Evolutionary conservation across 306 rosid species (phyloP), one percentile per base, ranked within the genome.

Genomic region (Trifolium dubium): DNA sequence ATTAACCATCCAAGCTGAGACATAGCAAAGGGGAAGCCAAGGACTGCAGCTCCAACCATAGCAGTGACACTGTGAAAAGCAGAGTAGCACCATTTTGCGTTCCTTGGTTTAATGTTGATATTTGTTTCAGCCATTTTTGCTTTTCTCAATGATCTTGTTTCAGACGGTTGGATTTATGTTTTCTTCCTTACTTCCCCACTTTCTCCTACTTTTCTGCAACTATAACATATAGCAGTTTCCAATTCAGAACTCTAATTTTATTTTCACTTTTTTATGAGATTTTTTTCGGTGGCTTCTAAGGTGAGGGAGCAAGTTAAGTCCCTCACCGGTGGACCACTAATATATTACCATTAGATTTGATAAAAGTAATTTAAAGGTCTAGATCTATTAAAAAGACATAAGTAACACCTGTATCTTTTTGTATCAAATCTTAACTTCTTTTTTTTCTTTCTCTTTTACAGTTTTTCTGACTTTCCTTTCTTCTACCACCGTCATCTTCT

Each of bases 1-100:
- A 14, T 1, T 60, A 31, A 87, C 97, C 93, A 92, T 72, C 96
- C 96, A 4, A 89, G 90, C 12, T 84, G 67, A 1, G 96, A 79
- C 93, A 92, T 85, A 31, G 97, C 92, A 2, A 53, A 82, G 12
- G 96, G 97, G 28, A 88, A 90, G 73, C 96, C 80, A 12, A 89
- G 78, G 4, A 92, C 93, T 13, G 93, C 97, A 12, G 90, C 96
- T 19, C 96, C 97, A 58, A 92, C 93, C 84, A 89, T 86, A 58
- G 96, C 89, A 14, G 95, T 85, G 39, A 92, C 84, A 67, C 88
- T 89, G 86, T 89, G 96, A 79, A 92, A 89, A 51, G 97, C 86
- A 0, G 96, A 75, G 74, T 92, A 84, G 90, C 92, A 88, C 90
- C 92, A 88, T 51, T 88, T 92, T 71, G 88, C 92, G 18, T 85